phyloP scores from a whole-genome alignment of 768 basidiomycete genomes.

The Lactarius sp. region DNA sequence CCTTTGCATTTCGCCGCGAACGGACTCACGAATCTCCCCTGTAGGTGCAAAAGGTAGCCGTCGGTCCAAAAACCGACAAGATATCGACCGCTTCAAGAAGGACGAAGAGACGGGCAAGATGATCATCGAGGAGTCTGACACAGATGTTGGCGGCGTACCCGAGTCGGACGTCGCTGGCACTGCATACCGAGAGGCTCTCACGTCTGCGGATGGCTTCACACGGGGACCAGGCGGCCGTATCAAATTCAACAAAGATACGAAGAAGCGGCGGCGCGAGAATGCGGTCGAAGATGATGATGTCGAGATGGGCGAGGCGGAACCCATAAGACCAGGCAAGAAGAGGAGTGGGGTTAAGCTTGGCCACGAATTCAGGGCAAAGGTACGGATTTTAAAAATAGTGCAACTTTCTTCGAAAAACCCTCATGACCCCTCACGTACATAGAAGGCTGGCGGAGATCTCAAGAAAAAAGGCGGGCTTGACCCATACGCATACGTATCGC shows the following conservation, averaged over 20 bases:
- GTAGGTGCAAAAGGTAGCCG: slow-evolving; percentile 44
- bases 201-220: slow-evolving; percentile 85
- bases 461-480: slow-evolving; percentile 82
- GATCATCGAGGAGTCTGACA: slow-evolving; percentile 59
- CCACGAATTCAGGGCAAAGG: slow-evolving; percentile 95
- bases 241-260: slow-evolving; percentile 97
- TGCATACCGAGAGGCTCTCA: slow-evolving; percentile 80
- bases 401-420: slow-evolving; percentile 1
- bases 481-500: slow-evolving; percentile 87
- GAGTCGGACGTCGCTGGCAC: slow-evolving; percentile 57
- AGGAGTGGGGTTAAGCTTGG: slow-evolving; percentile 61
- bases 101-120: slow-evolving; percentile 81
- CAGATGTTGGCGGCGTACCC: slow-evolving; percentile 40
- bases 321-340: slow-evolving; percentile 39
- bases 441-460: slow-evolving; percentile 95
- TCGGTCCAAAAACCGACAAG: slow-evolving; percentile 77
- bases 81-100: slow-evolving; percentile 80
- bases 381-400: slow-evolving; percentile 34
- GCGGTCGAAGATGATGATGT: slow-evolving; percentile 55
- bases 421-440: slow-evolving; percentile 23
- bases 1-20: neutral
- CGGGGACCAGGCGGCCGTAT: slow-evolving; percentile 78
- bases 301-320: slow-evolving; percentile 72
- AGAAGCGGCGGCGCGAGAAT: slow-evolving; percentile 77
- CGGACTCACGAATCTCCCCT: slow-evolving; percentile 8